Evolutionary conservation across 495 filamentous ascomycete species (phyloP).

Genomic region (Hypoxylon perforatum): DNA sequence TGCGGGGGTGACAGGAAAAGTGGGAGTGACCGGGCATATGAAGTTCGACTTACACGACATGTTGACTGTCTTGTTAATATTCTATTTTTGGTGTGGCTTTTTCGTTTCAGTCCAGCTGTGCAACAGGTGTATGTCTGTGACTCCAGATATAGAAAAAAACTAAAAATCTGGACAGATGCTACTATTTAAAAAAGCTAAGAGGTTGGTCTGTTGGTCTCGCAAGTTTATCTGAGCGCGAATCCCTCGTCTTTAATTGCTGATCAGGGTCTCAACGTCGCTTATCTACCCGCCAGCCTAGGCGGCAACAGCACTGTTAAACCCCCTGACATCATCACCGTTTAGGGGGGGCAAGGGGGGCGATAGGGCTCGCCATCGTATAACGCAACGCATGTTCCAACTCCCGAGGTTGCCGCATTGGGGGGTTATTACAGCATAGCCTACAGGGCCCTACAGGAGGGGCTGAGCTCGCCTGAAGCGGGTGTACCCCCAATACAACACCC

Average conservation of each 20-base stretch:
- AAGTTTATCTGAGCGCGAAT: not conserved
- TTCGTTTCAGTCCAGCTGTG: not conserved
- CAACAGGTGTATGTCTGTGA: conserved; percentile 15
- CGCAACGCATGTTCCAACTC: conserved; percentile 11
- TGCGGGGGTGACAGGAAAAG: conserved; percentile 10
- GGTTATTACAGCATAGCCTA: conserved; percentile 18
- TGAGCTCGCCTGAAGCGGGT: no score
- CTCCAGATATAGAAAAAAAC: not conserved
- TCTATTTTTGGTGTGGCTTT: not conserved
- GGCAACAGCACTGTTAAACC: no score
- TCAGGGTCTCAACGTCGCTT: not conserved
- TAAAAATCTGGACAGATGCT: not conserved
- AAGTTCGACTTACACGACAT: conserved; percentile 40
- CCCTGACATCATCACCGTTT: no score
- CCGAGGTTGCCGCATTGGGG: conserved; percentile 27
- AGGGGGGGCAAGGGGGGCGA: conserved; percentile 10
- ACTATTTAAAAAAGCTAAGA: not conserved
- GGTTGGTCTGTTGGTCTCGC: not conserved
- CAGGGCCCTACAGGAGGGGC: conserved; percentile 9
- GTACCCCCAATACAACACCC: no score
- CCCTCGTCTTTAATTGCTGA: not conserved
- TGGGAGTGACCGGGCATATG: not conserved
- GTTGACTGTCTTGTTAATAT: not conserved
- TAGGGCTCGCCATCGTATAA: not conserved
- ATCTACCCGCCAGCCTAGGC: not conserved